Evolutionary conservation across 2,329 filamentous ascomycete species (phyloP), one percentile per base, ranked within the genome.

Genomic region (Penicillium decumbens): DNA sequence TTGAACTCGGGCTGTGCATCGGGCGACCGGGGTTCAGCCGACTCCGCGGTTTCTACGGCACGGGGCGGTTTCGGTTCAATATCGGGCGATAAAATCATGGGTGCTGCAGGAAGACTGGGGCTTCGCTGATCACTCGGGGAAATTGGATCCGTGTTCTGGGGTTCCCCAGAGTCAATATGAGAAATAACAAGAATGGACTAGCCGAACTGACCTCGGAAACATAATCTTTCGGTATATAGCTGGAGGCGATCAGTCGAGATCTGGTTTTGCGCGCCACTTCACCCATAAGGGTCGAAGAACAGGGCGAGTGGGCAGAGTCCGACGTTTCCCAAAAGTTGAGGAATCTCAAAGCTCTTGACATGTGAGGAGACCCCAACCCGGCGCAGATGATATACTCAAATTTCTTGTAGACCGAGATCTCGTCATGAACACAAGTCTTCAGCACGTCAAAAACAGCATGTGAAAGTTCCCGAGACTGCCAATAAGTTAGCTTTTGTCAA

Each of bases 241-340:
- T 37, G 15, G 79, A 79, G 10, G 82, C 61, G 18, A 68, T 65
- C 32, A 83, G 61, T 9, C 80, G 76, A 2, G 77, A 70, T n/a
- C 78, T 76, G 10, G 90, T 69, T 13, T 78, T 79, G 24, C 79
- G 73, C 29, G 95, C 72, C 1, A 83, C 79, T 2, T 75, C 68
- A 58, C 83, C 82, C 4, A 95, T 74, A 27, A 73, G 74, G 9
- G 78, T 68, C 0, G 89, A 86, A 23, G 80, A 71, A 1, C 89
- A 63, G 4, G 72, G 71, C 33, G 80, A 77, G 13, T 78, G 72
- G 18, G 83, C 83, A 61, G 89, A 89, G 7, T 38, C 20, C 0
- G 84, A 79, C 0, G 70, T 65, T 57, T 90, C 91, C 89, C 89
- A 96, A 53, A 80, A 75, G 13, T 69, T 63, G 24, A 84, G 74